A percentile compares a stretch with the other conserved stretches of the same genome.
Conservation (phyloP, 2,329 filamentous ascomycete species). For the Mollisia scopiformis region DNA sequence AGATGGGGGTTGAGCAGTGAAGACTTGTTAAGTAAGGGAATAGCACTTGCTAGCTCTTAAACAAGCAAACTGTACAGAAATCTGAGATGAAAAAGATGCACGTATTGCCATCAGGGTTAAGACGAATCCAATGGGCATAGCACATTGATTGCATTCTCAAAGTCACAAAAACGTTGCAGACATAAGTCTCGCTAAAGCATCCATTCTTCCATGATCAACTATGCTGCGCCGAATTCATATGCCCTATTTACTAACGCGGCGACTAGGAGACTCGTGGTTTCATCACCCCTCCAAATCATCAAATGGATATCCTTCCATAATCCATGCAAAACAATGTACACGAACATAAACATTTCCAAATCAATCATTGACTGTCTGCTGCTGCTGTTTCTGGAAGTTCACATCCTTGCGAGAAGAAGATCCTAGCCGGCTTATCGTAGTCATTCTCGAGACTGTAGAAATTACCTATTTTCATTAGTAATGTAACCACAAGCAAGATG, state of each 20-base stretch:
- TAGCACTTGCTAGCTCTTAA: background rate
- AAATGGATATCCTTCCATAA: background rate
- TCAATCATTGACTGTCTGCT: slow-evolving; percentile 10
- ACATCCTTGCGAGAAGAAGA: slow-evolving; percentile 94
- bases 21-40: background rate
- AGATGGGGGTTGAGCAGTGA: background rate
- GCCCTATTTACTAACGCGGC: background rate
- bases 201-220: no score
- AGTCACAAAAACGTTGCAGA: no score
- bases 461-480: slow-evolving; percentile 66
- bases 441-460: slow-evolving; percentile 91
- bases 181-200: no score
- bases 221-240: background rate
- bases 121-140: no score
- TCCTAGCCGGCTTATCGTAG: slow-evolving; percentile 68
- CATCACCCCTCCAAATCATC: background rate
- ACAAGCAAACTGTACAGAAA: background rate
- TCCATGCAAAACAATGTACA: background rate
- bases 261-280: background rate
- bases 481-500: slow-evolving; percentile 3
- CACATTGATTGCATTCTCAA: no score
- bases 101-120: no score
- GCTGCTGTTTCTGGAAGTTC: slow-evolving; percentile 43
- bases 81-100: background rate
- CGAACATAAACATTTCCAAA: background rate